Evolutionary conservation across 441 rosid genomes (phyloP).

Genomic region (Erodium moschatum): DNA sequence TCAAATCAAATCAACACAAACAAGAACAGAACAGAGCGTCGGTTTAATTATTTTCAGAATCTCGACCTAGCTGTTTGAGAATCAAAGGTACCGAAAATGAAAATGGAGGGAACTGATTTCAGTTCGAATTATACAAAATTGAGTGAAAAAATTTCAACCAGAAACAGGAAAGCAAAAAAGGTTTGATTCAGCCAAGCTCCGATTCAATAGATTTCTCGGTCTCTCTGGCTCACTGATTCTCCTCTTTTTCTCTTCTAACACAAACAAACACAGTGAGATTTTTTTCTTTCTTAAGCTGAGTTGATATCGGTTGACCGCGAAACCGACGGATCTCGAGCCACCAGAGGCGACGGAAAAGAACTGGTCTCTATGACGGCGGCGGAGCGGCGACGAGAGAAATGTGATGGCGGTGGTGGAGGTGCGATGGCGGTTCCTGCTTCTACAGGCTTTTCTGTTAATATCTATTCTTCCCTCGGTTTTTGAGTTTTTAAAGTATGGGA

Average conservation of each 20-base stretch:
- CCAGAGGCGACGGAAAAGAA: background rate
- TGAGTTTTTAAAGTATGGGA: background rate
- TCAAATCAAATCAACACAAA: too few species aligned
- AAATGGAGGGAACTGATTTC: background rate
- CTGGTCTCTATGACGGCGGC: background rate
- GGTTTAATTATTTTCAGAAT: too few species aligned
- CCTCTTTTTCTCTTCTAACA: background rate
- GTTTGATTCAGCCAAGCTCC: background rate
- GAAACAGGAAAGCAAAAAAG: too few species aligned
- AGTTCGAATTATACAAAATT: background rate
- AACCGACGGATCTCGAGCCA: background rate
- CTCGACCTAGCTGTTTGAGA: background rate
- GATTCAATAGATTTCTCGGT: background rate
- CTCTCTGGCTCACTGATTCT: slow-evolving; percentile 3
- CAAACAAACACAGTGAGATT: too few species aligned
- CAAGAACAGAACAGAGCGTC: too few species aligned
- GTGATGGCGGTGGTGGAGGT: background rate
- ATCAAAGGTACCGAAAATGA: background rate
- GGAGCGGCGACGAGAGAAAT: slow-evolving; percentile 2
- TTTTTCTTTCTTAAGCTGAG: too few species aligned
- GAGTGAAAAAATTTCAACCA: background rate
- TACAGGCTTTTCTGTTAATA: background rate
- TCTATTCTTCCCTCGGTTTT: background rate
- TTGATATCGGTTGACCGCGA: too few species aligned
- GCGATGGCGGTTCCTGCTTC: background rate